Evolutionary conservation across 345 rosid species (phyloP).

Genomic region (Hypericum androsaemum): DNA sequence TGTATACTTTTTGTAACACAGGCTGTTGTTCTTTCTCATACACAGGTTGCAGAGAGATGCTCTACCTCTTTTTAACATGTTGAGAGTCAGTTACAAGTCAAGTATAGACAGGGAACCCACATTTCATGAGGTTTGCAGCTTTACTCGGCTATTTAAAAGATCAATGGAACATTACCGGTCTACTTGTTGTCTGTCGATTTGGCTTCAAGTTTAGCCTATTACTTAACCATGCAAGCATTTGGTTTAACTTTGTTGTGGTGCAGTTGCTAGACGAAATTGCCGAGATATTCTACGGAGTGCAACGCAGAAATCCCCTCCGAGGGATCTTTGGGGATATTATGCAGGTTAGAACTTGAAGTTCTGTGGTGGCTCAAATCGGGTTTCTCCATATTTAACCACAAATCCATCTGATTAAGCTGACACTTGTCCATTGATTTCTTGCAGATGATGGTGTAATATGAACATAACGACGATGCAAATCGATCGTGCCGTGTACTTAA

Average conservation of each 20-base stretch:
- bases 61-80: constrained; percentile 81
- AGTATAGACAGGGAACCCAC: constrained; percentile 77
- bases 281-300: constrained; percentile 70
- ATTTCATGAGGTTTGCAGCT: constrained; percentile 54
- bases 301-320: constrained; percentile 71
- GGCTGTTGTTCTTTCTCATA: neutral
- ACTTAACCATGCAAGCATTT: neutral
- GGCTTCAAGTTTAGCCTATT: neutral
- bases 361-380: no score
- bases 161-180: neutral
- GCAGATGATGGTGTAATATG: no score
- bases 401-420: no score
- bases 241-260: constrained; percentile 19
- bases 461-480: no score
- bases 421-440: no score
- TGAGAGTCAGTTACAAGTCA: constrained; percentile 59
- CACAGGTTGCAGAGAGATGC: constrained; percentile 89
- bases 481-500: no score
- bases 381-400: no score
- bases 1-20: no score
- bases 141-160: neutral
- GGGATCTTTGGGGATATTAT: constrained; percentile 85
- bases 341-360: constrained; percentile 28
- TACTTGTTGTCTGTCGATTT: neutral
- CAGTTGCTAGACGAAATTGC: constrained; percentile 83